Evolutionary conservation across 768 basidiomycete genomes (phyloP).

Genomic region (Tulasnella sp.): DNA sequence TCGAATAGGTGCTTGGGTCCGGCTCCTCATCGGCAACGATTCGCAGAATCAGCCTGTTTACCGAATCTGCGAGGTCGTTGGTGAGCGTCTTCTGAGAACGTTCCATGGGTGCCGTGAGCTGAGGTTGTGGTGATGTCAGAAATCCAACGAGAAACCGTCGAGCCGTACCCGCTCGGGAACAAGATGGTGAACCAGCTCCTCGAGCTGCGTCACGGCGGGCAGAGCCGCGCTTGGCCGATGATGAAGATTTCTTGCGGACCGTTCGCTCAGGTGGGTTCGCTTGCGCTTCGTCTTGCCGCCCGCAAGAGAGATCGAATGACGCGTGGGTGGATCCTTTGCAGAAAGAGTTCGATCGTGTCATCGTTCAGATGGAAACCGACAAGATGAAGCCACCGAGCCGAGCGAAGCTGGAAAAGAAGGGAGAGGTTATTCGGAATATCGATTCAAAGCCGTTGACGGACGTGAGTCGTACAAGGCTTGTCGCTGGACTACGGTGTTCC

Average conservation of each 20-base stretch:
- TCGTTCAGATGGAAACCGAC: slow-evolving; percentile 34
- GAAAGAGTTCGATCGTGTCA: slow-evolving; percentile 64
- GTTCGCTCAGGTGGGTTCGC: slow-evolving; percentile 45
- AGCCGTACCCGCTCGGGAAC: slow-evolving; percentile 64
- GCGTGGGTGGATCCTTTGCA: slow-evolving; percentile 23
- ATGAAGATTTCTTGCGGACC: slow-evolving; percentile 73
- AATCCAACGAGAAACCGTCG: slow-evolving; percentile 39
- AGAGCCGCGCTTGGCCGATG: slow-evolving; percentile 53
- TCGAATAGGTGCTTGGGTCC: slow-evolving; percentile 65
- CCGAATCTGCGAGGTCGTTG: slow-evolving; percentile 66
- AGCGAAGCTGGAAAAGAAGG: slow-evolving; percentile 53
- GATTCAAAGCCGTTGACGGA: slow-evolving; percentile 61
- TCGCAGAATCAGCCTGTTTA: slow-evolving; percentile 45
- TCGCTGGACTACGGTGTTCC: neutral
- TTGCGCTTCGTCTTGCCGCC: neutral
- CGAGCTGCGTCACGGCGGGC: slow-evolving; percentile 67
- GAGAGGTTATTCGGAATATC: slow-evolving; percentile 46
- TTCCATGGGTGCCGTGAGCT: slow-evolving; percentile 10
- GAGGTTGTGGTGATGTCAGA: slow-evolving; percentile 27
- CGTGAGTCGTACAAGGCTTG: slow-evolving; percentile 33
- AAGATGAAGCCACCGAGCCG: slow-evolving; percentile 57
- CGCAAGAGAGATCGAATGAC: neutral
- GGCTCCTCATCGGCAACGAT: slow-evolving; percentile 66
- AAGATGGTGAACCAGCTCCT: slow-evolving; percentile 52
- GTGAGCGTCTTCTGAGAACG: slow-evolving; percentile 40